phyloP scores from a whole-genome alignment of 129 eudicot species.

The Lactuca saligna region DNA sequence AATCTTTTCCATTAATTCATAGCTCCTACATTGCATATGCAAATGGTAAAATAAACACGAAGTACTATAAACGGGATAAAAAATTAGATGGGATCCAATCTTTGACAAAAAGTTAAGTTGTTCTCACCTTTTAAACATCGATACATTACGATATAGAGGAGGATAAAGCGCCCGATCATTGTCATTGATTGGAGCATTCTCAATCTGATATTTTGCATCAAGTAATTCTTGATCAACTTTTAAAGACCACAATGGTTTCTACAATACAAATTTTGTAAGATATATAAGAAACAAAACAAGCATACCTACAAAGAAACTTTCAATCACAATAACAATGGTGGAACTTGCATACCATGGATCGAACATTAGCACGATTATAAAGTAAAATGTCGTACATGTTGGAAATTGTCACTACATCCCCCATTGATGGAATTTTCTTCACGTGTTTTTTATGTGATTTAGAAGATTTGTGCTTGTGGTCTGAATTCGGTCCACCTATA shows the following conservation, averaged over 20 bases:
- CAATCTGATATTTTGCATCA: constrained; percentile 56
- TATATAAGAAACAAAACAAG: constrained; percentile 2
- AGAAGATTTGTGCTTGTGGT: constrained; percentile 14
- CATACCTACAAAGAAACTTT: neutral
- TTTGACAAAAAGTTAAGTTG: neutral
- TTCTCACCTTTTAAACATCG: constrained; percentile 62
- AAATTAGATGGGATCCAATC: too few species aligned
- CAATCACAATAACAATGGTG: neutral
- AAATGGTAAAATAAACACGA: neutral
- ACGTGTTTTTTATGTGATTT: constrained; percentile 12
- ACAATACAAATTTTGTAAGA: neutral
- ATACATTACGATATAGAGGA: constrained; percentile 67
- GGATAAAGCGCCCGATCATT: constrained; percentile 51
- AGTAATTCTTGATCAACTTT: constrained; percentile 57
- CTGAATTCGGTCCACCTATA: neutral
- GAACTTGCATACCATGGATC: constrained; percentile 45
- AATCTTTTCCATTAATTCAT: constrained; percentile 77
- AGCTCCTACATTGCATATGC: constrained; percentile 55
- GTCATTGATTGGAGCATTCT: constrained; percentile 35
- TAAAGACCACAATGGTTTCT: constrained; percentile 70
- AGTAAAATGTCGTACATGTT: constrained; percentile 53
- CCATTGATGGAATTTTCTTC: constrained; percentile 28
- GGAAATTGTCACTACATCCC: constrained; percentile 46
- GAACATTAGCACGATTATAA: constrained; percentile 45
- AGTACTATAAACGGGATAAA: too few species aligned